A percentile compares a stretch with the other conserved stretches of the same genome.
Evolutionary conservation across 345 rosid genomes (phyloP).

Genomic region (Raphanus raphanistrum): DNA sequence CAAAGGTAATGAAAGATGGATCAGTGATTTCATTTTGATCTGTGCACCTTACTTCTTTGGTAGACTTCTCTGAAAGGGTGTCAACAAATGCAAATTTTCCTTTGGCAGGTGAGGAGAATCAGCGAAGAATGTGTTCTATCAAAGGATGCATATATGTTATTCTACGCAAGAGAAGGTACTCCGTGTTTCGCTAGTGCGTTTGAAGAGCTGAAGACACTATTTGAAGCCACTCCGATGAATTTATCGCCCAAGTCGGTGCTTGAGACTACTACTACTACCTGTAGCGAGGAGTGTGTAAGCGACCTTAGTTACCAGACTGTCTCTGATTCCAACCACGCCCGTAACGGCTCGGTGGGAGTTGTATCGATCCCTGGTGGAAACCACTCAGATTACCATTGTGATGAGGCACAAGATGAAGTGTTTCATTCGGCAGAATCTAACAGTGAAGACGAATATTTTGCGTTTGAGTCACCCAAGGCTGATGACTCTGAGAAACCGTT

Average conservation of each 20-base stretch:
- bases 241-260: slow-evolving; percentile 79
- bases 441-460: slow-evolving; percentile 29
- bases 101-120: slow-evolving; percentile 58
- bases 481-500: slow-evolving; percentile 30
- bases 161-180: slow-evolving; percentile 74
- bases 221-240: slow-evolving; percentile 28
- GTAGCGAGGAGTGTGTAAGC: slow-evolving; percentile 29
- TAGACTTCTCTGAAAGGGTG: background rate
- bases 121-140: slow-evolving; percentile 61
- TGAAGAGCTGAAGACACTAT: slow-evolving; percentile 41
- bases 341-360: slow-evolving; percentile 24
- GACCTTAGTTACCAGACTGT: slow-evolving; percentile 16
- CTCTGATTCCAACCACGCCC: slow-evolving; percentile 12
- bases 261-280: slow-evolving; percentile 41
- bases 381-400: slow-evolving; percentile 12
- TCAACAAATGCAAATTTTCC: background rate
- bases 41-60: background rate
- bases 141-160: slow-evolving; percentile 72
- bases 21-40: background rate
- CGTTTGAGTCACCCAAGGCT: slow-evolving; percentile 24
- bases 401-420: slow-evolving; percentile 30
- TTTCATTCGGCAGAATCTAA: background rate
- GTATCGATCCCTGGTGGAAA: slow-evolving; percentile 1
- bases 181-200: slow-evolving; percentile 72
- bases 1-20: slow-evolving; percentile 43